Base-by-base conservation (phyloP, 2,329 filamentous ascomycete species). In the Cercospora brassicicola region DNA sequence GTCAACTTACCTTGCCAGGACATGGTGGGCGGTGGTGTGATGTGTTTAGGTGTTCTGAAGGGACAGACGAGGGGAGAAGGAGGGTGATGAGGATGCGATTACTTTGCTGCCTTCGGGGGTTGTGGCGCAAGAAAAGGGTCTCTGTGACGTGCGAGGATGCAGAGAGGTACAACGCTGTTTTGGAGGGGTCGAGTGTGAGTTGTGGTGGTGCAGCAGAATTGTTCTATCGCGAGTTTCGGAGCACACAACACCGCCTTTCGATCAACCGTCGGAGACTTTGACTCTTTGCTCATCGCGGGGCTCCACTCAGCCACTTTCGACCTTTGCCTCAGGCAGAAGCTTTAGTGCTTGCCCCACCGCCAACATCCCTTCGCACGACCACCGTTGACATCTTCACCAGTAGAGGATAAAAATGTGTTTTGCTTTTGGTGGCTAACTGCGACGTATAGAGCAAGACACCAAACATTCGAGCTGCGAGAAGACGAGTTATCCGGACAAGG, bases 1-100 rank as follows among this genome's bases (percentile, higher is more conserved):
- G 59, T 64, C 59, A 67, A 67, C 31, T 59, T 81, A 91, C 90
- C 88, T 78, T 75, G 59, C 59, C 59, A 62, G 42, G 59, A 62
- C 59, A 62, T 62, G 59, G 59, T 87, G 57, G 69, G 42, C 45
- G 51, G 42, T 42, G 31, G 55, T 48, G 62, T 28, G 15, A 23
- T 65, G 64, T 67, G 63, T 26, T 31, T 39, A 23, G 59, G 10
- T 28, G 36, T 15, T 42, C 59, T 59, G 63, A 60, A 45, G 62
- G 56, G 64, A 62, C 53, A 31, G 53, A 57, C 53, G 26, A 18
- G 15, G 26, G 45, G 45, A 56, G 56, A 36, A 11, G 36, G 62
- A 23, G 26, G 59, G 0, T 2, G 62, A 33, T 11, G 26, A 31
- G 30, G 26, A 31, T n/a, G 53, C 20, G 26, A 20, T 23, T 53